Base-by-base conservation (phyloP, 768 basidiomycete species). In the Lentinus brumalis region DNA sequence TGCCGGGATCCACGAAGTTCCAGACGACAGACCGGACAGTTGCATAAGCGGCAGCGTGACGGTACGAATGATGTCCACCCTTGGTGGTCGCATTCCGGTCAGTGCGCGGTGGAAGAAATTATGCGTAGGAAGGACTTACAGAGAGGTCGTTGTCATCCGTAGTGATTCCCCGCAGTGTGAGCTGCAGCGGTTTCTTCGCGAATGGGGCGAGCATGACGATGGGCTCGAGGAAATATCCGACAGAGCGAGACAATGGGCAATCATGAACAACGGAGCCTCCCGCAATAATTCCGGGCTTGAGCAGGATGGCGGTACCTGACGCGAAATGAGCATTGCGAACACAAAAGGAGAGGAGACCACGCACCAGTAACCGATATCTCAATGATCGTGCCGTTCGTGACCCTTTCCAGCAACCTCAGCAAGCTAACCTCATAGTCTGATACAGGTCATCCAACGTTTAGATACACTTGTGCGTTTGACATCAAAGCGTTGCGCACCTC, bases 351-450 rank as follows among this genome's bases (percentile, higher is more conserved):
- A 26, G 21, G 21, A 30, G 3, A 41, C 7, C 10, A 65, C 84
- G 56, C 64, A 90, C 95, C 96, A 21, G 97, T 98, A 7, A 96
- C 89, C 2, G 94, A 96, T 53, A 99, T 98, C 73, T 98, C 97
- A 61, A 98, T 91, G 31, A 92, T 77, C 5, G 92, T 92, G 2
- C 96, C 97, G 80, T 98, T 98, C 3, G 94, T 96, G 4, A 92
- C 78, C 67, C 92, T 94, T 72, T 98, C 96, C 38, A 98, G 69
- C 15, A 98, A 76, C 49, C 96, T 81, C 45, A 99, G 74, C 29
- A 98, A 80, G 69, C 91, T 95, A 50, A 96, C 86, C 78, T 99
- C 97, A 74, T 88, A 96, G 74, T 98, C 96, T 93, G 6, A 7
- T 11, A 39, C 41, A 32, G 44, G 39, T 40, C 9, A 31, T 26